Conservation (phyloP, 768 basidiomycete genomes). For the Suillus hirtellus region DNA sequence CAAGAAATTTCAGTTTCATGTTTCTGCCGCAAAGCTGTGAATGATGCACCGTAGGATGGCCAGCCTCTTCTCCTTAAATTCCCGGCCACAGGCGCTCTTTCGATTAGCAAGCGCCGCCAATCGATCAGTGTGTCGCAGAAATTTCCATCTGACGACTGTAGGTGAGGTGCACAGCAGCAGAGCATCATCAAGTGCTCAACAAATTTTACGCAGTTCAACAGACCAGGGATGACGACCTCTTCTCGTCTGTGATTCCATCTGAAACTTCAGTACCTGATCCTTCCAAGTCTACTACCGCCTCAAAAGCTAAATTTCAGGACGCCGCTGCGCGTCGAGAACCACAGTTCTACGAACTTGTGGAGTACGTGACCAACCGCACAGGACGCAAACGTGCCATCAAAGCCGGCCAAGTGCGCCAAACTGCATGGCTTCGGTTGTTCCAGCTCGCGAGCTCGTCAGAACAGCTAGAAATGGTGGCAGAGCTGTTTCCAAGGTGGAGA, state of each 20-base stretch:
- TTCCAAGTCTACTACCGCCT: not conserved
- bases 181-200: not conserved
- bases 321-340: constrained; percentile 18
- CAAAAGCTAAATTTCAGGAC: not conserved
- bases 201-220: constrained; percentile 19
- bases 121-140: not conserved
- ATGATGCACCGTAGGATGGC: not conserved
- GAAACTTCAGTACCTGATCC: not conserved
- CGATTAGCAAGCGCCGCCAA: not conserved
- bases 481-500: constrained; percentile 52
- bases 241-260: constrained; percentile 14
- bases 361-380: constrained; percentile 31
- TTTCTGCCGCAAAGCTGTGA: not conserved
- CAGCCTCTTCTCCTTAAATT: constrained; percentile 1
- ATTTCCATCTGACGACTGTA: not conserved
- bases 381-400: constrained; percentile 30
- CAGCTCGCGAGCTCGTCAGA: constrained; percentile 49
- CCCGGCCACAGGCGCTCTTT: not conserved
- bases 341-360: constrained; percentile 23
- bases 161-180: not conserved
- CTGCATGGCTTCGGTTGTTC: constrained; percentile 52
- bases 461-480: constrained; percentile 48
- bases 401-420: constrained; percentile 41
- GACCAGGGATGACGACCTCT: constrained; percentile 15
- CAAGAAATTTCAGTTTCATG: not conserved